Conservation (phyloP, 805 yeast genomes). For the Scheffersomyces stipitis region DNA sequence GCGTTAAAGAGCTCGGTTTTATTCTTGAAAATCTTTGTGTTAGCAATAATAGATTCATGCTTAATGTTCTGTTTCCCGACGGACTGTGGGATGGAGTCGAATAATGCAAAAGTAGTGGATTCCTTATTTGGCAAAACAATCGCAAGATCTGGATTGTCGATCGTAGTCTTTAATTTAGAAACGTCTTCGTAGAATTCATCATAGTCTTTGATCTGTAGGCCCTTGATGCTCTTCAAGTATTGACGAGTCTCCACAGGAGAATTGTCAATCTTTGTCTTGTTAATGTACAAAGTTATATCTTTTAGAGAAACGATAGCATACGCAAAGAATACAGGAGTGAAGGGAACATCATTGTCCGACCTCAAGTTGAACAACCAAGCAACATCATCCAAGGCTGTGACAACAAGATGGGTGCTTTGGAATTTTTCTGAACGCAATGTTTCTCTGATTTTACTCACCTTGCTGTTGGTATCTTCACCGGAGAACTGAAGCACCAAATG, state of each 20-base stretch:
- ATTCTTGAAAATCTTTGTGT: conserved; percentile 77
- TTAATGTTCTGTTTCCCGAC: conserved; percentile 21
- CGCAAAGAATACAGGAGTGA: conserved; percentile 83
- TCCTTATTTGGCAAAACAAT: conserved; percentile 34
- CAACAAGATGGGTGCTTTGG: conserved; percentile 41
- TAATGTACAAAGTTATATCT: conserved; percentile 52
- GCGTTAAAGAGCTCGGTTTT: conserved; percentile 69
- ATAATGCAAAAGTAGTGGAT: conserved; percentile 31
- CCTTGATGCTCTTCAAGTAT: conserved; percentile 25
- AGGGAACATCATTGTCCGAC: conserved; percentile 72
- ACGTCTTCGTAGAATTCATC: conserved; percentile 59
- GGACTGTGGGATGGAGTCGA: conserved; percentile 28
- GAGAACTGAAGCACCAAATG: conserved; percentile 27
- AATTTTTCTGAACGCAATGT: conserved; percentile 25
- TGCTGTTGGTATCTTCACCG: conserved; percentile 33
- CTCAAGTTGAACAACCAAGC: conserved; percentile 90
- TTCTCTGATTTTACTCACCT: conserved; percentile 28
- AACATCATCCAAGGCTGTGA: conserved; percentile 81
- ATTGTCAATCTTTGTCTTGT: conserved; percentile 42
- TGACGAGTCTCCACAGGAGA: conserved; percentile 21
- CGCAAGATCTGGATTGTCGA: conserved; percentile 11
- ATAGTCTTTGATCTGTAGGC: conserved; percentile 50
- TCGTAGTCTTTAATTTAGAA: conserved; percentile 20
- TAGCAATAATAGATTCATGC: conserved; percentile 32
- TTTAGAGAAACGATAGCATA: conserved; percentile 44